Conservation (phyloP, 192 early-diverging fungal species). For the Oehlia diaphana region DNA sequence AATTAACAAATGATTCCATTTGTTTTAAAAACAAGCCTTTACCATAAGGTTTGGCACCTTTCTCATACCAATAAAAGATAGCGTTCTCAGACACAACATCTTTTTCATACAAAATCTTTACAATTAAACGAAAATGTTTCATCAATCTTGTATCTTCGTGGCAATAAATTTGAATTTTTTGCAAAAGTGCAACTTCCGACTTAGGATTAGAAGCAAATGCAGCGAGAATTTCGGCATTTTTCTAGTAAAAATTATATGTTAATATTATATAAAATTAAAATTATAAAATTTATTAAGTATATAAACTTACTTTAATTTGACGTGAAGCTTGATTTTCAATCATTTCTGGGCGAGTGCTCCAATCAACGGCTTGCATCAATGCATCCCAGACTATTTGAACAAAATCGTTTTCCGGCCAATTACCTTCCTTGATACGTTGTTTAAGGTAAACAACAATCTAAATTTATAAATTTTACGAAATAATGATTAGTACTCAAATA, state of each 20-base stretch:
- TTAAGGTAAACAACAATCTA: constrained; percentile 68
- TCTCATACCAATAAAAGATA: constrained; percentile 92
- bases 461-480: neutral
- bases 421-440: constrained; percentile 61
- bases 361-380: constrained; percentile 77
- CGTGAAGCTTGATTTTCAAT: constrained; percentile 72
- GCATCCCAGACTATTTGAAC: constrained; percentile 81
- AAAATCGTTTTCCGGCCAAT: constrained; percentile 77
- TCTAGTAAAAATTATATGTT: constrained; percentile 35
- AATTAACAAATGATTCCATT: constrained; percentile 85
- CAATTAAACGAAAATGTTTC: constrained; percentile 83
- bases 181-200: constrained; percentile 83
- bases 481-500: neutral
- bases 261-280: constrained; percentile 28
- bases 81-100: constrained; percentile 91
- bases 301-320: constrained; percentile 50
- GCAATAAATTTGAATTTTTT: constrained; percentile 81
- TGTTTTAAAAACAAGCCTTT: constrained; percentile 92
- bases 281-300: constrained; percentile 15
- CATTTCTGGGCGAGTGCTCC: constrained; percentile 78
- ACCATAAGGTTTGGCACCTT: constrained; percentile 85
- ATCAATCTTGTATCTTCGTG: constrained; percentile 89
- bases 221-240: constrained; percentile 74
- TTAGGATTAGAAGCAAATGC: constrained; percentile 76
- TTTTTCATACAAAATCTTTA: constrained; percentile 82